A percentile compares a stretch with the other conserved stretches of the same genome.
phyloP scores from a whole-genome alignment of 2,329 filamentous ascomycete species.

The Eurotiales sp. region DNA sequence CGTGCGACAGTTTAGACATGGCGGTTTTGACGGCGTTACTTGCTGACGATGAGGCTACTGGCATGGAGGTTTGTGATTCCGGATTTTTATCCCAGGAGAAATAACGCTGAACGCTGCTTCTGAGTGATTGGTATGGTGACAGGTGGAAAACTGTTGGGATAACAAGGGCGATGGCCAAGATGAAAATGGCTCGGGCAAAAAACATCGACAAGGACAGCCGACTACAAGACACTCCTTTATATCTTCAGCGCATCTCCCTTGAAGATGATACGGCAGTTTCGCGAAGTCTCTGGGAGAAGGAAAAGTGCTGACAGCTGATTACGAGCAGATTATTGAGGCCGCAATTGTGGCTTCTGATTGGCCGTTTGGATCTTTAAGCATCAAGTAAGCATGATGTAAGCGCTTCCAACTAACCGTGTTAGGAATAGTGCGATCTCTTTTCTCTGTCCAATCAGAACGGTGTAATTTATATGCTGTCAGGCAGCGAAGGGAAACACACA shows the following conservation, averaged over 20 bases:
- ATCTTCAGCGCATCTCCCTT: too few relatives aligned
- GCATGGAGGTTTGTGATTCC: background rate
- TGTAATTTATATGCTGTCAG: background rate
- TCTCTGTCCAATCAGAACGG: background rate
- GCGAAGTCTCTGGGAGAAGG: slow-evolving; percentile 4
- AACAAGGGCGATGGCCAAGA: slow-evolving; percentile 6
- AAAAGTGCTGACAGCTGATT: background rate
- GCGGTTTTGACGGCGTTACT: slow-evolving; percentile 26
- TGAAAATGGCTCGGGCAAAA: slow-evolving; percentile 1
- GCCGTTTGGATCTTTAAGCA: background rate
- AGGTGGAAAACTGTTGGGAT: slow-evolving; percentile 1
- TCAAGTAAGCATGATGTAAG: slow-evolving; percentile 15
- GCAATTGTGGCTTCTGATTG: slow-evolving; percentile 4
- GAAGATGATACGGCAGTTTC: background rate
- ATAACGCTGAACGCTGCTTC: background rate
- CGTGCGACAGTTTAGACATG: slow-evolving; percentile 64
- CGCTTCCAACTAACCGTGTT: background rate
- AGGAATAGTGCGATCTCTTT: too few relatives aligned
- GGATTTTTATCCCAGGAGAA: too few relatives aligned
- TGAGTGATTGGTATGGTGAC: background rate
- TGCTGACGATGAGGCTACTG: background rate
- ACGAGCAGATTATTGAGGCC: too few relatives aligned
- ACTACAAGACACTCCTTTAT: background rate
- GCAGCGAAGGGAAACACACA: background rate
- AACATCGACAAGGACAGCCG: background rate